Evolutionary conservation across 1,284 basidiomycete genomes (phyloP).

Genomic region (Sanghuangporus baumii): DNA sequence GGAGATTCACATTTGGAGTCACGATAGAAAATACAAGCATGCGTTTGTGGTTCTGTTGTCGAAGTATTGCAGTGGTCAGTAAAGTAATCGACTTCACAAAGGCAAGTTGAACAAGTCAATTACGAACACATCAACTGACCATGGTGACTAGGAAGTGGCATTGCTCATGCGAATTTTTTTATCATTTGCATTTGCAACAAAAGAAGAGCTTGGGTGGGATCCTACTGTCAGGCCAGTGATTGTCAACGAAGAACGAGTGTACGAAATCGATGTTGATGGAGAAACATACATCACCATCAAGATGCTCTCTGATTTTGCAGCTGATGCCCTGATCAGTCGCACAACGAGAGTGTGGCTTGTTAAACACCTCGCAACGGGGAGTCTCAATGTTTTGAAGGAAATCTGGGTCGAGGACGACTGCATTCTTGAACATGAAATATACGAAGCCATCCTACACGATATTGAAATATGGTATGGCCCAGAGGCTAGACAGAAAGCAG

Average conservation of each 20-base stretch:
- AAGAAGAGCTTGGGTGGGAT: conserved; percentile 5
- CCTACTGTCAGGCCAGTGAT: not conserved
- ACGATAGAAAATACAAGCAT: conserved; percentile 12
- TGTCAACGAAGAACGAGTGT: not conserved
- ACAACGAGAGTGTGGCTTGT: not conserved
- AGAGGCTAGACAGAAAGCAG: not conserved
- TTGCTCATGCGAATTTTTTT: not conserved
- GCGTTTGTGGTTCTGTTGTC: not conserved
- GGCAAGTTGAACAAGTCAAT: not conserved
- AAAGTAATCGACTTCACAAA: not conserved
- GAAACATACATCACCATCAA: not conserved
- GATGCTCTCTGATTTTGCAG: not conserved
- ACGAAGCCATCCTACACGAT: not conserved
- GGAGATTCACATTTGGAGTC: conserved; percentile 16
- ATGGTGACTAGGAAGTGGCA: not conserved
- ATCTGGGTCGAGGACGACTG: not conserved
- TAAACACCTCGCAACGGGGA: not conserved
- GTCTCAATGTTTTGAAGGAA: not conserved
- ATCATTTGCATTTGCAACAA: not conserved
- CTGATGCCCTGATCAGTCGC: not conserved
- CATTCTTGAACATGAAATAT: not conserved
- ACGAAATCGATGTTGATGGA: not conserved
- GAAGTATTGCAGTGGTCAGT: not conserved
- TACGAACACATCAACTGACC: not conserved
- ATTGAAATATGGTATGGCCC: not conserved